Evolutionary conservation across 108 stramenopile genomes (phyloP), one percentile per base, ranked within the genome.

Genomic region (Skeletonema costatum): DNA sequence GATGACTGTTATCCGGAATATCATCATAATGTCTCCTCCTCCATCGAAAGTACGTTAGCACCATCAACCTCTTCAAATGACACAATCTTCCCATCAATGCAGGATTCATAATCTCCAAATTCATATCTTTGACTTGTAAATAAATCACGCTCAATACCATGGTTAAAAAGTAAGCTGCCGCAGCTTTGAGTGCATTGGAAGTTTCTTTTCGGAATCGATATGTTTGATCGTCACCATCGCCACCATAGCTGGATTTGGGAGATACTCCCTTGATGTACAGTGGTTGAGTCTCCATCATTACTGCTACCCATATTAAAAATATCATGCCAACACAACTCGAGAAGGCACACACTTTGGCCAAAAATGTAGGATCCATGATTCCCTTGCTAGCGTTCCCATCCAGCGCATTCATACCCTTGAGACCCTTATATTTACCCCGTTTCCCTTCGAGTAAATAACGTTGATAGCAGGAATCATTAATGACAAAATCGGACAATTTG

Each of bases 141-240:
- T 79, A 83, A 41, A 68, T 68, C 35, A 83, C 67, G 51, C 82
- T 78, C 9, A 74, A 39, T 6, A 79, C 73, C 82, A 79, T 83
- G 16, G 61, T 61, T 17, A 83, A 36, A 44, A 83, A 83, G 73
- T 83, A 83, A 30, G 82, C 82, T 11, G 82, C 82, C 13, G 82
- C 72, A 12, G 82, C 82, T 58, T 78, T 78, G 3, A 83, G 60
- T 39, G 82, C 82, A 62, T 83, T 83, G 25, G 82, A 78, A n/a
- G 82, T 79, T 68, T 83, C 78, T 64, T 73, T 78, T 16, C 71
- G 73, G 30, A 83, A 79, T 41, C 77, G 12, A 32, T 70, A 74
- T 2, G 50, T 41, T n/a, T 73, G 73, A 14, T 74, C 73, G 6
- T 68, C 58, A 0, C 53, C 50, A 51, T 19, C 50, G 2, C 50